Conservation (phyloP, 352 stramenopile genomes). For the Pythium brassicae region DNA sequence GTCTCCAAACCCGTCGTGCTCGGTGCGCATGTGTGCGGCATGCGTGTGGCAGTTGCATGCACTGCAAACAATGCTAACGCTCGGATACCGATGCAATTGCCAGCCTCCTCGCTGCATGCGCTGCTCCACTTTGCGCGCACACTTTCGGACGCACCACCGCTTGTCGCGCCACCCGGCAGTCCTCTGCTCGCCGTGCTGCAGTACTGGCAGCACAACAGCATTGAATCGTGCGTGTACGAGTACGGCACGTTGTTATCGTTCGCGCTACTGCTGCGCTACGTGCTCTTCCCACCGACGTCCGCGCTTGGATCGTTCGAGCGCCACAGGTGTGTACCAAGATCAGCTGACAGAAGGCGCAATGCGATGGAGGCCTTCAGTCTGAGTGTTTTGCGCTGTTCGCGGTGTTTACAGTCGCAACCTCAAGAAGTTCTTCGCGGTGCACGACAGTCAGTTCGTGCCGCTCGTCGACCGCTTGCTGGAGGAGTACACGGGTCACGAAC, state of each 20-base stretch:
- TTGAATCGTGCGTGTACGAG: slow-evolving; percentile 20
- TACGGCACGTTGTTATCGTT: slow-evolving; percentile 25
- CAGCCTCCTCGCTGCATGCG: background rate
- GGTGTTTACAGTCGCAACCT: slow-evolving; percentile 24
- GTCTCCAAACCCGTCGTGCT: slow-evolving; percentile 13
- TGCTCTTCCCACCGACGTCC: slow-evolving; percentile 34
- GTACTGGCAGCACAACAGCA: slow-evolving; percentile 8
- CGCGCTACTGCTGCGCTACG: slow-evolving; percentile 27
- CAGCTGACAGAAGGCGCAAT: background rate
- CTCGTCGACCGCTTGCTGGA: slow-evolving; percentile 36
- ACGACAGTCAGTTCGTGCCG: slow-evolving; percentile 39
- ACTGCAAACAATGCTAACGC: too few species aligned
- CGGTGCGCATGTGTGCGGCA: background rate
- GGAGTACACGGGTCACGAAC: slow-evolving; percentile 53
- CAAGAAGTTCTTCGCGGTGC: slow-evolving; percentile 35
- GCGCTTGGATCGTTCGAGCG: slow-evolving; percentile 23
- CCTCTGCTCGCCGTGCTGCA: background rate
- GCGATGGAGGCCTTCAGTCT: background rate
- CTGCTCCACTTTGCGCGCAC: slow-evolving; percentile 14
- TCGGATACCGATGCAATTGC: too few species aligned
- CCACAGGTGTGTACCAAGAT: slow-evolving; percentile 21
- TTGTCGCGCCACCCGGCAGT: slow-evolving; percentile 2
- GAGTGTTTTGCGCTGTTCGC: background rate
- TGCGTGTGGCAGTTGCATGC: slow-evolving; percentile 14
- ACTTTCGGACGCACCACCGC: slow-evolving; percentile 1